Conservation (phyloP, 2,329 filamentous ascomycete species). For the Fusarium sp. region DNA sequence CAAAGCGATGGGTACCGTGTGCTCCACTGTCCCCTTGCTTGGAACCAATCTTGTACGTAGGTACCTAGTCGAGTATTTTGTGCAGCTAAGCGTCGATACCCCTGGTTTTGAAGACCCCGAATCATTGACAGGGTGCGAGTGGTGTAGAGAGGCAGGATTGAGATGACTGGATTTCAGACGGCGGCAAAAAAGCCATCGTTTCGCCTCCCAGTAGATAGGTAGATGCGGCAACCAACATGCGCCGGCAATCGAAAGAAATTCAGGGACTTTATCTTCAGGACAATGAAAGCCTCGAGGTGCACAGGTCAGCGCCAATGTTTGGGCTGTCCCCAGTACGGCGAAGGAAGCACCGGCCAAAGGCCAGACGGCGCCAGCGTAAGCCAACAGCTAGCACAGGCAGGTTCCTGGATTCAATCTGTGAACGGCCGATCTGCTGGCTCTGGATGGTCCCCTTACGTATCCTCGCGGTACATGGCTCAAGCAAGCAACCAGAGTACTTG, state of each 20-base stretch:
- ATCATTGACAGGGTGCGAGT: slow-evolving; percentile 17
- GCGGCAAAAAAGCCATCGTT: slow-evolving; percentile 20
- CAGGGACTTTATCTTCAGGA: slow-evolving; percentile 36
- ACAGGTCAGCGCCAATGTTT: slow-evolving; percentile 42
- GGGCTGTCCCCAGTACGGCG: slow-evolving; percentile 23
- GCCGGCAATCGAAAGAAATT: slow-evolving; percentile 33
- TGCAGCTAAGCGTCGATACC: slow-evolving; percentile 32
- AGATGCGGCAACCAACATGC: slow-evolving; percentile 30
- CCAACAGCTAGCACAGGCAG: slow-evolving; percentile 31
- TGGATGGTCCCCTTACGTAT: slow-evolving; percentile 11
- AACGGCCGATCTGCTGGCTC: slow-evolving; percentile 19
- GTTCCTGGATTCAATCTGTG: slow-evolving; percentile 36
- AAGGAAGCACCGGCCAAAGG: slow-evolving; percentile 33
- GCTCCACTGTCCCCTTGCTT: slow-evolving; percentile 35
- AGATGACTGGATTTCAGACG: slow-evolving; percentile 2
- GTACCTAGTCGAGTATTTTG: slow-evolving; percentile 30
- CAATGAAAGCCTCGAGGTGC: slow-evolving; percentile 20
- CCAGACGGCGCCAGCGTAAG: slow-evolving; percentile 15
- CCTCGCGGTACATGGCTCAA: slow-evolving; percentile 10
- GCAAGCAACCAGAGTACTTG: slow-evolving; percentile 22
- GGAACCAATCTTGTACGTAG: slow-evolving; percentile 21
- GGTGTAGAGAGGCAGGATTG: neutral
- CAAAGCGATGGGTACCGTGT: slow-evolving; percentile 4
- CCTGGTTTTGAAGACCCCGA: slow-evolving; percentile 40
- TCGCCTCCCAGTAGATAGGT: slow-evolving; percentile 7